Evolutionary conservation across 305 asterid species (phyloP).

Genomic region (Fraxinus paxiana): DNA sequence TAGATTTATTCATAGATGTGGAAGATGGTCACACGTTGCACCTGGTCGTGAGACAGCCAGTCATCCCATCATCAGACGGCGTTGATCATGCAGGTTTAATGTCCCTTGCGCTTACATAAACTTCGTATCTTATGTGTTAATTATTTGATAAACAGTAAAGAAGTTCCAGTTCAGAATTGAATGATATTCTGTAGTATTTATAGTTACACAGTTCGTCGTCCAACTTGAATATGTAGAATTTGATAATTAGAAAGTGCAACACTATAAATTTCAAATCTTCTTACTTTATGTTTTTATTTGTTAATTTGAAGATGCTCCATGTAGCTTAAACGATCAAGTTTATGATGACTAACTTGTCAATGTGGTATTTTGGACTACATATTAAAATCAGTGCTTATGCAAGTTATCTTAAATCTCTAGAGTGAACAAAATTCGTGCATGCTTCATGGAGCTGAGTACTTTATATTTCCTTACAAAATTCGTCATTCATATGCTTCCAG

Average conservation of each 20-base stretch:
- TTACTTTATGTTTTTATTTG: neutral
- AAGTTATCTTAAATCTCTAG: neutral
- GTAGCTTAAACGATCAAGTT: neutral
- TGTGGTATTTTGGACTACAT: neutral
- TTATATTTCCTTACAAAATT: neutral
- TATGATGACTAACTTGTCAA: neutral
- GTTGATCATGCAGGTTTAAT: constrained; percentile 62
- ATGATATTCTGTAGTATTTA: neutral
- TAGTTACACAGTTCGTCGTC: constrained; percentile 6
- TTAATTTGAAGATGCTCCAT: neutral
- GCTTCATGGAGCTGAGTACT: neutral
- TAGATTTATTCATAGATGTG: constrained; percentile 52
- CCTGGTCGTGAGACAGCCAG: constrained; percentile 80
- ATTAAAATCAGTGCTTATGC: neutral
- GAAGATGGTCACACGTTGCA: constrained; percentile 98
- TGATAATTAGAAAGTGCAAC: neutral
- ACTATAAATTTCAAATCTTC: neutral
- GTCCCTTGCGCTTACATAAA: constrained; percentile 2
- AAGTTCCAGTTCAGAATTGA: neutral
- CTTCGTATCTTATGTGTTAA: neutral
- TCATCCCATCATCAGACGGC: constrained; percentile 44
- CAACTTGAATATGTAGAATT: neutral
- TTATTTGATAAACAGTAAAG: neutral
- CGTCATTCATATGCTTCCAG: neutral
- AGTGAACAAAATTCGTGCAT: neutral